Percentiles rank a stretch among this genome's conserved stretches.
Evolutionary conservation across 164 flowering plant genomes (phyloP).

Genomic region (Vitis rotundifolia): DNA sequence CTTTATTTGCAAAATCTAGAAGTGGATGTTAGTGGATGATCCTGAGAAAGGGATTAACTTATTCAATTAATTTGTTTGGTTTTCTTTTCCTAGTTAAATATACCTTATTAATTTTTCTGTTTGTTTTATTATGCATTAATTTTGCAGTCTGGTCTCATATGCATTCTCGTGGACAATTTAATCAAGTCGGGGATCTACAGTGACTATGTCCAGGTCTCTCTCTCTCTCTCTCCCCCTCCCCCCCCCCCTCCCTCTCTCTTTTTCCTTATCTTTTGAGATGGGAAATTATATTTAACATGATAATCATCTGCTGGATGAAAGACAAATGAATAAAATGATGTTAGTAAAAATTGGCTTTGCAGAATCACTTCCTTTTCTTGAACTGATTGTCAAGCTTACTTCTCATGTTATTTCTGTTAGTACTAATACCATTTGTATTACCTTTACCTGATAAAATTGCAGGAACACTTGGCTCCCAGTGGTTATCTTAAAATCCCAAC

Average conservation of each 20-base stretch:
- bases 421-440: too few species aligned
- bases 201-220: conserved; percentile 72
- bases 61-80: too few species aligned
- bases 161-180: conserved; percentile 63
- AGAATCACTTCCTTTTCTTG: too few species aligned
- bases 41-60: too few species aligned
- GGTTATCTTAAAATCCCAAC: conserved; percentile 85
- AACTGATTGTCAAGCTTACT: too few species aligned
- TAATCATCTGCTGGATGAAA: too few species aligned
- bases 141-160: conserved; percentile 68
- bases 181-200: conserved; percentile 71
- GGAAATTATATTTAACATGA: too few species aligned
- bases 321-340: too few species aligned
- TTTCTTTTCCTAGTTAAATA: background rate
- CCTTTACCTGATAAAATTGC: conserved; percentile 28
- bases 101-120: background rate
- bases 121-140: conserved; percentile 7
- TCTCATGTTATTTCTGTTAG: too few species aligned
- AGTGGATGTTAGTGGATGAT: too few species aligned
- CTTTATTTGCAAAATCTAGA: too few species aligned
- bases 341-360: too few species aligned
- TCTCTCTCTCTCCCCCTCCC: conserved; percentile 1
- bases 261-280: background rate
- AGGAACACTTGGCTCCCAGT: conserved; percentile 94
- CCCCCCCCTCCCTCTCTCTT: conserved; percentile 11